Evolutionary conservation across 2,329 filamentous ascomycete species (phyloP).

Genomic region (Penicillium sp.): DNA sequence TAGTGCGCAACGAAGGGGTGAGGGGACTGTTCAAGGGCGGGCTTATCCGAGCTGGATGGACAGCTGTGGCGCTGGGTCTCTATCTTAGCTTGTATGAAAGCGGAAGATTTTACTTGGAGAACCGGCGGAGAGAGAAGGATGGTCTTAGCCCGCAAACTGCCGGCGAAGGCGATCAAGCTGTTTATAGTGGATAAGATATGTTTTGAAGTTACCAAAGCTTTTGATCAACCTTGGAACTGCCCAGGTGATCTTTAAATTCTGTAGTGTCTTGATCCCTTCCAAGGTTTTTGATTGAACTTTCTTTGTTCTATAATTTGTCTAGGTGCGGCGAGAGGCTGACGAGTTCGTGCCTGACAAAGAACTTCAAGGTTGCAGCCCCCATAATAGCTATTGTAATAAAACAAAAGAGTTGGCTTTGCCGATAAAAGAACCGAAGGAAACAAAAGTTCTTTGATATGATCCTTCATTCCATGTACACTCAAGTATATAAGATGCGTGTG

Average conservation of each 20-base stretch:
- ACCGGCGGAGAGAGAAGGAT: conserved; percentile 27
- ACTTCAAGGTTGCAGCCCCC: no score
- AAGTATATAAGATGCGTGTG: no score
- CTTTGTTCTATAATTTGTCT: no score
- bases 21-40: conserved; percentile 75
- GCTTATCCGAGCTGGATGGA: conserved; percentile 74
- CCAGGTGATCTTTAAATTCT: no score
- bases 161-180: conserved; percentile 5
- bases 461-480: not conserved
- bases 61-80: conserved; percentile 76
- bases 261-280: no score
- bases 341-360: no score
- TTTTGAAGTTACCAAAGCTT: no score
- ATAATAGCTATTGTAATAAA: no score
- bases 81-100: conserved; percentile 88
- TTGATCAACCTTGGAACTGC: no score
- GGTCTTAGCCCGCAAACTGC: not conserved
- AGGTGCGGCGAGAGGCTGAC: no score
- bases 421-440: not conserved
- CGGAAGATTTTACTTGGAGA: conserved; percentile 63
- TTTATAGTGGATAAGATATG: not conserved
- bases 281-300: no score
- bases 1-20: conserved; percentile 68
- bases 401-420: not conserved
- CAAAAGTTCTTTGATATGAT: not conserved